phyloP scores from a whole-genome alignment of 2,329 filamentous ascomycete genomes.

The Fusarium piperis region DNA sequence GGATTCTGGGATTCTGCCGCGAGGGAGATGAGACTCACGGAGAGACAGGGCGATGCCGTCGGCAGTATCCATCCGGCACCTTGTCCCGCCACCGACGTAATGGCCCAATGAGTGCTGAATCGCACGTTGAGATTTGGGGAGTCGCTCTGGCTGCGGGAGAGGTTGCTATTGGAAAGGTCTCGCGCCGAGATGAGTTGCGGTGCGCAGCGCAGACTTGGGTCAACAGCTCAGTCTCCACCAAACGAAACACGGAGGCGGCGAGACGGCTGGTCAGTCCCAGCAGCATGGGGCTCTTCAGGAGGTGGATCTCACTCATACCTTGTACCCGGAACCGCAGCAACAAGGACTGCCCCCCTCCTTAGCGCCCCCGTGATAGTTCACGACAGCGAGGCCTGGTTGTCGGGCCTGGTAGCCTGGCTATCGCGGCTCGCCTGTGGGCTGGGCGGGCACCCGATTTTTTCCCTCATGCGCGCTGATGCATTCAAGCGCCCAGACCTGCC shows the following conservation, averaged over 20 bases:
- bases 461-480: conserved; percentile 14
- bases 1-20: neutral
- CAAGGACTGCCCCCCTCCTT: conserved; percentile 20
- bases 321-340: conserved; percentile 31
- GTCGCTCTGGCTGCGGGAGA: conserved; percentile 19
- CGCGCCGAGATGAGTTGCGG: conserved; percentile 14
- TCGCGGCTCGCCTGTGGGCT: conserved; percentile 41
- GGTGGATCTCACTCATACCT: conserved; percentile 27
- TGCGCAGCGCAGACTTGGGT: neutral
- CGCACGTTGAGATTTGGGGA: conserved; percentile 22
- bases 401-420: conserved; percentile 30
- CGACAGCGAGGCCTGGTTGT: conserved; percentile 27
- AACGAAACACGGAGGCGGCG: conserved; percentile 2
- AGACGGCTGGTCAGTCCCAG: conserved; percentile 32
- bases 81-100: conserved; percentile 43
- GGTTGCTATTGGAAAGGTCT: conserved; percentile 27
- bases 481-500: conserved; percentile 17
- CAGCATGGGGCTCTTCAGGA: conserved; percentile 38
- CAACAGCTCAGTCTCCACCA: conserved; percentile 15
- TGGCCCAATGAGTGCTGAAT: conserved; percentile 28
- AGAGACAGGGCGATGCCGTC: conserved; percentile 36
- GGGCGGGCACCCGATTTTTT: conserved; percentile 28
- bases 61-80: conserved; percentile 38
- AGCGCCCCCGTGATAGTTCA: conserved; percentile 37
- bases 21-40: conserved; percentile 17